These are phyloP conservation scores for Auxenochlorella pyrenoidosa DNA, from an alignment of 139 green algal genomes.

Conservation along the genomic window DNA sequence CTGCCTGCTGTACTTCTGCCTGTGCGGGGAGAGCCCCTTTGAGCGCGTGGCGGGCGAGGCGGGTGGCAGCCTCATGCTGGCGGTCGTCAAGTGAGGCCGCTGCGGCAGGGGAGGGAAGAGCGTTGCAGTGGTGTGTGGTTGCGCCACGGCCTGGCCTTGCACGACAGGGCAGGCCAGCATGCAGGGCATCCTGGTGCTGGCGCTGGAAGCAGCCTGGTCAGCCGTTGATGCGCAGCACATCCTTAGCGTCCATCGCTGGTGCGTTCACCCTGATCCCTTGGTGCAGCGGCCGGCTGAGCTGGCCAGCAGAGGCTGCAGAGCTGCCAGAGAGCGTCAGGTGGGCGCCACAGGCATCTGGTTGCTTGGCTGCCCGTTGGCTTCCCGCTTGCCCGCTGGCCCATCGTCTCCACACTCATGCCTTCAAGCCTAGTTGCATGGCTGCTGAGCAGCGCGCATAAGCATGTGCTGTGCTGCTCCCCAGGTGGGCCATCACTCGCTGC, in stretches of 20 bases:
- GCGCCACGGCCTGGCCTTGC: not conserved
- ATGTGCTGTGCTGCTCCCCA: too few relatives aligned
- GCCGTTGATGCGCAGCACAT: too few relatives aligned
- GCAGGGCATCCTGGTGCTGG: not conserved
- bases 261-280: not conserved
- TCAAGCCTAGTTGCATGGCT: not conserved
- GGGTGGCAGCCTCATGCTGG: slow-evolving; percentile 85
- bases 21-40: slow-evolving; percentile 86
- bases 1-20: slow-evolving; percentile 82
- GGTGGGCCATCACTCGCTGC: too few relatives aligned
- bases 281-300: slow-evolving; percentile 50
- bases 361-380: not conserved
- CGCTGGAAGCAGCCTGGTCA: not conserved
- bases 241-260: not conserved
- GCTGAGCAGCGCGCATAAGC: not conserved
- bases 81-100: slow-evolving; percentile 73
- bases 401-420: too few relatives aligned
- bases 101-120: not conserved
- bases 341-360: slow-evolving; percentile 8
- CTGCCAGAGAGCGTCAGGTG: slow-evolving; percentile 14
- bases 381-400: not conserved
- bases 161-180: not conserved
- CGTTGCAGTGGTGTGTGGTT: too few relatives aligned
- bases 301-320: slow-evolving; percentile 33
- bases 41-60: slow-evolving; percentile 74